Evolutionary conservation across 176 grass and related monocot species (phyloP).

Genomic region (Paspalum notatum): DNA sequence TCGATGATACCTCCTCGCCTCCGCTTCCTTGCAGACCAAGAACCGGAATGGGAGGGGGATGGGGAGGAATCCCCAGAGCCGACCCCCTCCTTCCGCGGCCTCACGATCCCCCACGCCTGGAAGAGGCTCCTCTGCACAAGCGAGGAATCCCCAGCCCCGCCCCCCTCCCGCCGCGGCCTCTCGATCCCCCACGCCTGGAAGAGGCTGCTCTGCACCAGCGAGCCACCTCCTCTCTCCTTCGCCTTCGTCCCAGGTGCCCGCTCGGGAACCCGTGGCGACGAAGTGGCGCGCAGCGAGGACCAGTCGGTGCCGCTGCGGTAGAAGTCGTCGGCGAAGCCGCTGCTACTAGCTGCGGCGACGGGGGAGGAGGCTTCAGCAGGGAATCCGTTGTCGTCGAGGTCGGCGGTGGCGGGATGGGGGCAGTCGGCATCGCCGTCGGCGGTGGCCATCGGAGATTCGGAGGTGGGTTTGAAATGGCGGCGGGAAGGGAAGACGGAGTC

Average conservation of each 20-base stretch:
- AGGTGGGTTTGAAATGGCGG: slow-evolving; percentile 55
- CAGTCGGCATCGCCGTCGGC: slow-evolving; percentile 25
- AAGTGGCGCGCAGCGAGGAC: slow-evolving; percentile 46
- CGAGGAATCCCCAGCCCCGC: slow-evolving; percentile 12
- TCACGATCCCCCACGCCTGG: slow-evolving; percentile 76
- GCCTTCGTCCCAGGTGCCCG: background rate
- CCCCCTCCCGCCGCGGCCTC: slow-evolving; percentile 22
- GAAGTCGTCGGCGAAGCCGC: slow-evolving; percentile 59
- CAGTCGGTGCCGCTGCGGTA: slow-evolving; percentile 67
- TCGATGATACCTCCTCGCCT: slow-evolving; percentile 11
- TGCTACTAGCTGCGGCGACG: background rate
- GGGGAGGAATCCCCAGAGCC: background rate
- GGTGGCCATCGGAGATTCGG: slow-evolving; percentile 45
- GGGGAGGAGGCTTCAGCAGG: slow-evolving; percentile 29
- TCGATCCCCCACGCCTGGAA: slow-evolving; percentile 69
- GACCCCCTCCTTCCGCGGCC: background rate
- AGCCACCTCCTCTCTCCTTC: slow-evolving; percentile 5
- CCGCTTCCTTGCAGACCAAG: slow-evolving; percentile 27
- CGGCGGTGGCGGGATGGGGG: background rate
- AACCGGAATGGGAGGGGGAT: background rate
- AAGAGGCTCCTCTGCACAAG: slow-evolving; percentile 69
- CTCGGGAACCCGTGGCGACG: background rate
- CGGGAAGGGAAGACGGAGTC: too few species aligned
- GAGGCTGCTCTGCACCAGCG: slow-evolving; percentile 60
- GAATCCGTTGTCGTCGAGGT: slow-evolving; percentile 65